phyloP scores from a whole-genome alignment of 2,329 filamentous ascomycete species.

The Phaeoacremonium minimum region DNA sequence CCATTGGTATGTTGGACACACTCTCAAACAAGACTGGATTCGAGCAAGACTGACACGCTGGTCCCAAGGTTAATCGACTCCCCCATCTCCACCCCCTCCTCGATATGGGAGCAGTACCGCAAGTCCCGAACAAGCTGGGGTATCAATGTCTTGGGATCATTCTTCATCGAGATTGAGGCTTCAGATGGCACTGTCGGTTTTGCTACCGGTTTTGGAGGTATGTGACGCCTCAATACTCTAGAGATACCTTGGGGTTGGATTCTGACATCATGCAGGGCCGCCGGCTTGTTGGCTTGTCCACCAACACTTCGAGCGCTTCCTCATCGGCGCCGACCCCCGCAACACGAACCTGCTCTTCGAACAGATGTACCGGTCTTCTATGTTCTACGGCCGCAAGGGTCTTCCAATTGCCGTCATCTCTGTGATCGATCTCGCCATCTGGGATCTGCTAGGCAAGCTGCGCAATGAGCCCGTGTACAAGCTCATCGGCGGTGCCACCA shows the following conservation, averaged over 20 bases:
- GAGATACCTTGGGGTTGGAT: too few relatives aligned
- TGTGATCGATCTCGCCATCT: conserved; percentile 87
- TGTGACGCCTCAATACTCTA: conserved; percentile 10
- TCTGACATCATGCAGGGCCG: conserved; percentile 58
- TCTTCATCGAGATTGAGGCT: conserved; percentile 85
- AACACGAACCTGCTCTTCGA: conserved; percentile 92
- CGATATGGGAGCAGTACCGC: conserved; percentile 82
- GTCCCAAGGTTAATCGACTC: conserved; percentile 91
- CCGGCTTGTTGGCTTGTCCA: conserved; percentile 92
- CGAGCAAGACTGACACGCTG: too few relatives aligned
- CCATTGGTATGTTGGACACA: conserved; percentile 49
- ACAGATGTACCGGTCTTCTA: conserved; percentile 92
- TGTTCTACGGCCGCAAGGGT: conserved; percentile 96
- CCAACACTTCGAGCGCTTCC: conserved; percentile 89
- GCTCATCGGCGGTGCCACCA: conserved; percentile 86
- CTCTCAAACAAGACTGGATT: conserved; percentile 20
- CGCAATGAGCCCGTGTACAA: conserved; percentile 92
- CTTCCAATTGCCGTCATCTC: conserved; percentile 88
- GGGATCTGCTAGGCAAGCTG: conserved; percentile 89
- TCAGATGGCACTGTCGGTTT: conserved; percentile 90
- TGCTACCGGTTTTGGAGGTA: conserved; percentile 85
- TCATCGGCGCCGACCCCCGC: conserved; percentile 82
- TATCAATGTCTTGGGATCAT: conserved; percentile 91
- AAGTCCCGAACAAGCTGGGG: conserved; percentile 88
- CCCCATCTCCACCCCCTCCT: conserved; percentile 89